A percentile compares a stretch with the other conserved stretches of the same genome.
phyloP scores from a whole-genome alignment of 495 filamentous ascomycete genomes.

The Penicillium angulare region DNA sequence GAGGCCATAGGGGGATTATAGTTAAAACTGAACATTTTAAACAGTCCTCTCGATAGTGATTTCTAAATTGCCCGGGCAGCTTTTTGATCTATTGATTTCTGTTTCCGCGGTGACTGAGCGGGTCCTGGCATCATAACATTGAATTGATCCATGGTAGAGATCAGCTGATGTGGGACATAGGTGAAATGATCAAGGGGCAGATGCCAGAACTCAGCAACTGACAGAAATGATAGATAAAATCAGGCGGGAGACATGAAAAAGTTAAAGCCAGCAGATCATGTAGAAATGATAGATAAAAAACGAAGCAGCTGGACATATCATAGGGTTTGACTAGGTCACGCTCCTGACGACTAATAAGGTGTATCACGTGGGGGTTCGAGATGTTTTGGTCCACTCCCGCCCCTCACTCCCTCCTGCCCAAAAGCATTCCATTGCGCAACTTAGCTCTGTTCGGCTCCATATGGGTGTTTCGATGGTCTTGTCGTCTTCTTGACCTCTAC shows the following conservation, averaged over 20 bases:
- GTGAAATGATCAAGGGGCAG: constrained; percentile 13
- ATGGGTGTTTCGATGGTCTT: background rate
- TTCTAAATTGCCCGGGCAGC: too few relatives aligned
- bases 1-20: too few relatives aligned
- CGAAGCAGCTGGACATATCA: constrained; percentile 2
- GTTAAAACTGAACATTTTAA: too few relatives aligned
- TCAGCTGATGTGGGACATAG: constrained; percentile 22
- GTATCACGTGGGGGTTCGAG: constrained; percentile 27
- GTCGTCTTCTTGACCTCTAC: background rate
- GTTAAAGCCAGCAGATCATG: too few relatives aligned
- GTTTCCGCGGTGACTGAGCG: background rate
- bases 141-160: constrained; percentile 15
- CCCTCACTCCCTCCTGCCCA: constrained; percentile 19
- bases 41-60: background rate
- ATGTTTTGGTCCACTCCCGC: constrained; percentile 32
- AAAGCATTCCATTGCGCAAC: constrained; percentile 9
- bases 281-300: background rate
- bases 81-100: background rate
- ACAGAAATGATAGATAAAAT: background rate
- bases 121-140: background rate
- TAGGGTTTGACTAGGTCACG: constrained; percentile 3
- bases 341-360: constrained; percentile 16
- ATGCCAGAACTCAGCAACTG: background rate
- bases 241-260: too few relatives aligned
- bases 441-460: background rate